phyloP scores from a whole-genome alignment of 2,329 filamentous ascomycete genomes.

The Fusarium sp. region DNA sequence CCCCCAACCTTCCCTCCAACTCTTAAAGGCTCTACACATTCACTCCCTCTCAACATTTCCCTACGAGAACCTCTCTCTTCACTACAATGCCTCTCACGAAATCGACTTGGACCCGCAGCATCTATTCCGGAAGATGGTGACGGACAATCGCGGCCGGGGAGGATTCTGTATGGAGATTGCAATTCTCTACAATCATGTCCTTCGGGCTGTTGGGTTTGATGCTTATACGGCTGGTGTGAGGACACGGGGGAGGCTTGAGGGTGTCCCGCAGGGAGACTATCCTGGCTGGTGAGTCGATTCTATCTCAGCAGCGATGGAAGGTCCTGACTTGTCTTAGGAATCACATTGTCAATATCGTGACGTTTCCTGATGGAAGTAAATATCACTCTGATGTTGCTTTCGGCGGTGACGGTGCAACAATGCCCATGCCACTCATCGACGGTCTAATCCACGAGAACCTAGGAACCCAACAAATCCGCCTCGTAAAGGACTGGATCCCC shows the following conservation, averaged over 20 bases:
- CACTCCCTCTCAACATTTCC: constrained; percentile 55
- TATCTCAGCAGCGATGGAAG: neutral
- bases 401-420: constrained; percentile 71
- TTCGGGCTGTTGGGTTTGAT: constrained; percentile 62
- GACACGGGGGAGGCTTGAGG: constrained; percentile 55
- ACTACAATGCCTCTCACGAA: constrained; percentile 58
- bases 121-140: constrained; percentile 64
- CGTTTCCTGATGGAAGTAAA: constrained; percentile 59
- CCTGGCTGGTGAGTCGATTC: constrained; percentile 57
- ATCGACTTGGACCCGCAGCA: constrained; percentile 59
- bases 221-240: constrained; percentile 69
- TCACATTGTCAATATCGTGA: constrained; percentile 73
- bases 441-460: constrained; percentile 59
- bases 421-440: constrained; percentile 66
- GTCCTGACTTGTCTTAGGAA: constrained; percentile 46
- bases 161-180: constrained; percentile 73
- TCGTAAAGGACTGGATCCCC: constrained; percentile 62
- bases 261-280: constrained; percentile 57
- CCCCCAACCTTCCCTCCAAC: constrained; percentile 18
- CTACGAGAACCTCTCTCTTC: constrained; percentile 68
- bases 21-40: constrained; percentile 32
- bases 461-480: constrained; percentile 66
- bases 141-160: constrained; percentile 57
- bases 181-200: constrained; percentile 66
- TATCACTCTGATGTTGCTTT: constrained; percentile 74